Percentiles rank a stretch among this genome's conserved stretches.
These are phyloP conservation scores for Leucogyrophana mollusca DNA, from an alignment of 768 basidiomycete species.

Conservation along the genomic window DNA sequence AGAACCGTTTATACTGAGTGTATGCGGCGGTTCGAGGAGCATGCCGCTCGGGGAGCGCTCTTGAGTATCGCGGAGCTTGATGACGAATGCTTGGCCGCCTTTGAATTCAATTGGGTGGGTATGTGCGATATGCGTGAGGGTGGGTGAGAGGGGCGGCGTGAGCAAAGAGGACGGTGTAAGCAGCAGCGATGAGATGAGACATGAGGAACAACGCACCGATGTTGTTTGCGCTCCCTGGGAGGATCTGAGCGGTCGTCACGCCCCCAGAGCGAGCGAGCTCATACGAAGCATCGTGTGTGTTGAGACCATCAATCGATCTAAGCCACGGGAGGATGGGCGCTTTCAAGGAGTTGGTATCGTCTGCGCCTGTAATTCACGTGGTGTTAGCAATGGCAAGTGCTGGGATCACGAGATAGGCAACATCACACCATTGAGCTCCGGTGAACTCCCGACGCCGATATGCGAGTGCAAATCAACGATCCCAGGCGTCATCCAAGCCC, in stretches of 20 bases:
- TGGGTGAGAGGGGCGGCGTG: too few species aligned
- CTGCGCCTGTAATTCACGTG: slow-evolving; percentile 31
- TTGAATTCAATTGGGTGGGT: too few species aligned
- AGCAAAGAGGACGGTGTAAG: not conserved
- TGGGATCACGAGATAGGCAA: slow-evolving; percentile 7
- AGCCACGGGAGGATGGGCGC: slow-evolving; percentile 67
- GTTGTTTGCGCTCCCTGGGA: slow-evolving; percentile 42
- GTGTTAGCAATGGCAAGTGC: slow-evolving; percentile 8
- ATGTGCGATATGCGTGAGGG: too few species aligned
- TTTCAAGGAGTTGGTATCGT: slow-evolving; percentile 57
- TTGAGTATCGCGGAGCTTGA: slow-evolving; percentile 48
- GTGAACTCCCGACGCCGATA: slow-evolving; percentile 39
- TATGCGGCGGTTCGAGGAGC: slow-evolving; percentile 50
- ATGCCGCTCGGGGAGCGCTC: slow-evolving; percentile 46
- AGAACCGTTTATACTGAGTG: slow-evolving; percentile 27
- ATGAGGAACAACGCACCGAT: slow-evolving; percentile 22
- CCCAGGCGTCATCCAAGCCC: slow-evolving; percentile 82
- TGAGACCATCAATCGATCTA: slow-evolving; percentile 43
- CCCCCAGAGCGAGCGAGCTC: slow-evolving; percentile 43
- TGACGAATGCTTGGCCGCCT: slow-evolving; percentile 51
- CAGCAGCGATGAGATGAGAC: not conserved
- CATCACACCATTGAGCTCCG: slow-evolving; percentile 27
- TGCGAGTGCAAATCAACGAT: slow-evolving; percentile 52
- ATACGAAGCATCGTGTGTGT: slow-evolving; percentile 43
- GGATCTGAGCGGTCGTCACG: slow-evolving; percentile 44